Evolutionary conservation across 257 asterid species (phyloP).

Genomic region (Agastache rugosa): DNA sequence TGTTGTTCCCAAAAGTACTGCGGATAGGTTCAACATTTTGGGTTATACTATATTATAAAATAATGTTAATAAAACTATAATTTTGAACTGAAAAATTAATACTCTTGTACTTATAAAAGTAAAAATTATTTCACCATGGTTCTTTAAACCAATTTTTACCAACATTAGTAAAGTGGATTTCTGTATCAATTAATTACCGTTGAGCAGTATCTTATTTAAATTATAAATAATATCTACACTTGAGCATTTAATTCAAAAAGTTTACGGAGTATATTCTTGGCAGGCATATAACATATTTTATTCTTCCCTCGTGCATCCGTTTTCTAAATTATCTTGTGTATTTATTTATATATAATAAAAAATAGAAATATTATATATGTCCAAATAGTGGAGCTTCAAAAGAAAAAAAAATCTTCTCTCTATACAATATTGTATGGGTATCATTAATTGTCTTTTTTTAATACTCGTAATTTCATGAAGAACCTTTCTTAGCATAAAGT

Average conservation of each 20-base stretch:
- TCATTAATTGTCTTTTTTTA: no score
- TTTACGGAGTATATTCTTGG: background rate
- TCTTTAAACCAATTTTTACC: background rate
- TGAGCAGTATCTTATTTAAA: background rate
- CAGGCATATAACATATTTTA: background rate
- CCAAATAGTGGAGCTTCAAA: no score
- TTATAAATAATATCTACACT: background rate
- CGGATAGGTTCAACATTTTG: background rate
- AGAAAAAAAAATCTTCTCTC: no score
- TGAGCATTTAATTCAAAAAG: constrained; percentile 22
- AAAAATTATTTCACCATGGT: background rate
- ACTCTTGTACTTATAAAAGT: no score
- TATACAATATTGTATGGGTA: no score
- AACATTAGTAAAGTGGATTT: no score
- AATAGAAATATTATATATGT: no score
- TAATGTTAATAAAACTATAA: no score
- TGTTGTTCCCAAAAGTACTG: background rate
- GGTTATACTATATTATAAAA: no score
- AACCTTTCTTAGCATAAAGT: no score
- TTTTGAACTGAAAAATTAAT: background rate
- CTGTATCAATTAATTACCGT: background rate
- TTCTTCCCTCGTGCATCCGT: background rate
- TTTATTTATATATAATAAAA: background rate
- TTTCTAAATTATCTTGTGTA: background rate
- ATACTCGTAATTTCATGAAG: no score